phyloP scores from a whole-genome alignment of 2,329 filamentous ascomycete genomes.

The Arthroderma sp. region DNA sequence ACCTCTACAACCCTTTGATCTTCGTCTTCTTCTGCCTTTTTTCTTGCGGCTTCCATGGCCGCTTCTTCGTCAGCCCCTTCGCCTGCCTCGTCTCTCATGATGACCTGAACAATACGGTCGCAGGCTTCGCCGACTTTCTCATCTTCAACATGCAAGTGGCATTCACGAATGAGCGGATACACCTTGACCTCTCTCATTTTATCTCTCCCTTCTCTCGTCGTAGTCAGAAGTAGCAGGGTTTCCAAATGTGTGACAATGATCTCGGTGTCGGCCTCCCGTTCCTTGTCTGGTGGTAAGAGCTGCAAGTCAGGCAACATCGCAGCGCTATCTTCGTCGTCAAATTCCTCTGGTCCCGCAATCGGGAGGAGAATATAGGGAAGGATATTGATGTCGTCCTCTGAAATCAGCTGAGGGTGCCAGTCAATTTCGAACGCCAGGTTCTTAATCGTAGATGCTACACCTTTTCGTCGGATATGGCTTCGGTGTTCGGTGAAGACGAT shows the following conservation, averaged over 20 bases:
- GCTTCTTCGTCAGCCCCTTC: conserved; percentile 29
- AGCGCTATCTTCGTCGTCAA: conserved; percentile 70
- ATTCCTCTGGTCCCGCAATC: conserved; percentile 78
- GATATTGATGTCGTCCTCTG: conserved; percentile 61
- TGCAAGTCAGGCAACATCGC: conserved; percentile 84
- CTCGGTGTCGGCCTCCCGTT: conserved; percentile 59
- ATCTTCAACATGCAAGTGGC: conserved; percentile 63
- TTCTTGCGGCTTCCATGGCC: conserved; percentile 27
- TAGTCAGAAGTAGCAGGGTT: conserved; percentile 70
- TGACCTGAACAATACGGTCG: conserved; percentile 76
- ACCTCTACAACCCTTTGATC: conserved; percentile 32
- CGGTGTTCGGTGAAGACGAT: conserved; percentile 88
- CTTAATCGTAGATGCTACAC: conserved; percentile 94
- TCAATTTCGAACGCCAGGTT: conserved; percentile 76
- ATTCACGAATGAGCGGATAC: conserved; percentile 80
- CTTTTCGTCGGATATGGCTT: conserved; percentile 69
- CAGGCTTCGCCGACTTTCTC: conserved; percentile 72
- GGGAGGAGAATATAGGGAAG: conserved; percentile 81
- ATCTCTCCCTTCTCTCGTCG: conserved; percentile 61
- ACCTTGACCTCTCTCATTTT: conserved; percentile 63
- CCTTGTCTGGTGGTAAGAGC: conserved; percentile 77
- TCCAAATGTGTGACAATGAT: conserved; percentile 83
- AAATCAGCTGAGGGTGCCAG: conserved; percentile 57
- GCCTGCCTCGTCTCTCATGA: conserved; percentile 66
- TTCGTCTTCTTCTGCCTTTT: conserved; percentile 30